These are phyloP conservation scores for Kwoniella bestiolae DNA, from an alignment of 768 basidiomycete species.

Conservation along the genomic window DNA sequence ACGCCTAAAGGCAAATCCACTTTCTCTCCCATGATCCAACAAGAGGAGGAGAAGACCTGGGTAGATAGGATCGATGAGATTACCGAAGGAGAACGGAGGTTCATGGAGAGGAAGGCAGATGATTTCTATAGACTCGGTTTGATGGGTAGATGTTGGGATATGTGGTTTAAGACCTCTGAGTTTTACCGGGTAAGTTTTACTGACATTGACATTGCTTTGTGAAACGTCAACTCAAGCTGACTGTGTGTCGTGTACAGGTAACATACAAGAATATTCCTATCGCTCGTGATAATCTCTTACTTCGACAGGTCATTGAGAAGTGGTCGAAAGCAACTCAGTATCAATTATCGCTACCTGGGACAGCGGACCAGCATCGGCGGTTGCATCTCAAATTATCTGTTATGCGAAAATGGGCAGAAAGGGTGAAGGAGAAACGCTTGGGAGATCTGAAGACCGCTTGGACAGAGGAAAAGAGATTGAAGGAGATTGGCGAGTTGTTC, in stretches of 20 bases:
- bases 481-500: constrained; percentile 4
- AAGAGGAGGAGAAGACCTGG: constrained; percentile 1
- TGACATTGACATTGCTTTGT: not conserved
- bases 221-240: constrained; percentile 9
- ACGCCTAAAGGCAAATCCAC: constrained; percentile 5
- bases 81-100: not conserved
- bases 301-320: constrained; percentile 40
- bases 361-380: constrained; percentile 38
- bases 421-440: constrained; percentile 21
- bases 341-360: constrained; percentile 34
- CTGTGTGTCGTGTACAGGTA: constrained; percentile 5
- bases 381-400: constrained; percentile 20
- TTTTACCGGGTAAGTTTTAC: constrained; percentile 35
- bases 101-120: constrained; percentile 43
- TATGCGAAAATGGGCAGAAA: constrained; percentile 27
- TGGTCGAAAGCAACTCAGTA: constrained; percentile 27
- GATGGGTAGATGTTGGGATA: constrained; percentile 49
- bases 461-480: not conserved
- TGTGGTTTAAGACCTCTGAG: constrained; percentile 41
- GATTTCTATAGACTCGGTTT: constrained; percentile 44
- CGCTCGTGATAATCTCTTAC: constrained; percentile 38
- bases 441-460: constrained; percentile 6
- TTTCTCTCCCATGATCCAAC: not conserved
- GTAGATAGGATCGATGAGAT: constrained; percentile 17
- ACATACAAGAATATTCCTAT: constrained; percentile 28